These are phyloP conservation scores for Sutorius eximius DNA, from an alignment of 1,284 basidiomycete genomes.

Conservation along the genomic window DNA sequence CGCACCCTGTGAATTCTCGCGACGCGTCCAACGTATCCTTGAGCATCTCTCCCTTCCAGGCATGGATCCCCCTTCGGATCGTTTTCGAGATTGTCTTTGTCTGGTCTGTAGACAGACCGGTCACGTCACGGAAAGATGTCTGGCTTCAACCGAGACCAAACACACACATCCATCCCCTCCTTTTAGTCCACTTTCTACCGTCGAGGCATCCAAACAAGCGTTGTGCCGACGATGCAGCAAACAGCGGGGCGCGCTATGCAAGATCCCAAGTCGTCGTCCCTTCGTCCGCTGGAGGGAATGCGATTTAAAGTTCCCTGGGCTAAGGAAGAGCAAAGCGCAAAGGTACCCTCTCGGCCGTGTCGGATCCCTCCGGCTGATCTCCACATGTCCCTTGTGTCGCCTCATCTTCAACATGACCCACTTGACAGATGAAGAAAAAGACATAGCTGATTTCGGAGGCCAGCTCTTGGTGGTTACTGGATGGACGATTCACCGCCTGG, in stretches of 20 bases:
- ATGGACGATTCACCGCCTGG: slow-evolving; percentile 7
- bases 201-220: not conserved
- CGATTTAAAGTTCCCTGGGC: too few species aligned
- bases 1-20: too few species aligned
- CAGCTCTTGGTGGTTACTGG: slow-evolving; percentile 2
- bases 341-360: slow-evolving; percentile 6
- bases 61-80: not conserved
- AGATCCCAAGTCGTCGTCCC: not conserved
- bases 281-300: not conserved
- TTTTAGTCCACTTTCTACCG: not conserved
- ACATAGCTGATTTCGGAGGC: not conserved
- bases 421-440: slow-evolving; percentile 3
- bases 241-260: not conserved
- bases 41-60: not conserved
- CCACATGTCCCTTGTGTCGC: slow-evolving; percentile 13
- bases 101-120: slow-evolving; percentile 9
- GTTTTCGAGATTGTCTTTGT: slow-evolving; percentile 3
- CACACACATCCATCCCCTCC: not conserved
- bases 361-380: slow-evolving; percentile 7
- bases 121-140: slow-evolving; percentile 7
- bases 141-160: not conserved
- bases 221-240: slow-evolving; percentile 5
- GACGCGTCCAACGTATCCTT: too few species aligned
- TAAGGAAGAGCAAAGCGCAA: too few species aligned
- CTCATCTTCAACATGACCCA: slow-evolving; percentile 13